A percentile compares a stretch with the other conserved stretches of the same genome.
These are phyloP conservation scores for Termitomyces sp. DNA, from an alignment of 768 basidiomycete genomes.

Conservation along the genomic window DNA sequence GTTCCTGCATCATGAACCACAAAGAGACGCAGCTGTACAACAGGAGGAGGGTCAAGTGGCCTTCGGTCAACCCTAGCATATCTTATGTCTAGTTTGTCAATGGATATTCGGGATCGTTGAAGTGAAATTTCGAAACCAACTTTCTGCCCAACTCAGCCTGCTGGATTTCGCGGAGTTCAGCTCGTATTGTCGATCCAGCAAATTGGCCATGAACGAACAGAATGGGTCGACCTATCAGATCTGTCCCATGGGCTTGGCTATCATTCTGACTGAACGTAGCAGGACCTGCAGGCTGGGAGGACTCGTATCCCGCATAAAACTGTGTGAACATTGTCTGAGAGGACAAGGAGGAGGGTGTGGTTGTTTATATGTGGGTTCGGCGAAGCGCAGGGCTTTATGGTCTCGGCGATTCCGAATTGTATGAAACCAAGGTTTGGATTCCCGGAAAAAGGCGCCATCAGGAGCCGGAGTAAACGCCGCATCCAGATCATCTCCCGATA, in stretches of 20 bases:
- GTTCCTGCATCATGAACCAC: slow-evolving; percentile 38
- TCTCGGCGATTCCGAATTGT: slow-evolving; percentile 7
- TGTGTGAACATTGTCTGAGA: slow-evolving; percentile 11
- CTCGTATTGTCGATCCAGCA: slow-evolving; percentile 49
- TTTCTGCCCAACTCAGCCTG: slow-evolving; percentile 67
- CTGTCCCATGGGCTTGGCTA: slow-evolving; percentile 17
- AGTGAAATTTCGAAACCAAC: slow-evolving; percentile 23
- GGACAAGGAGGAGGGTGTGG: not conserved
- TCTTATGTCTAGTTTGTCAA: slow-evolving; percentile 24
- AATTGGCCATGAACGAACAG: slow-evolving; percentile 57
- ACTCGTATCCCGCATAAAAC: slow-evolving; percentile 9
- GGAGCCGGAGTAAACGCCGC: not conserved
- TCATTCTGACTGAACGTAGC: slow-evolving; percentile 1
- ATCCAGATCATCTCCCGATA: slow-evolving; percentile 5
- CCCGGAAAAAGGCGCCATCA: slow-evolving; percentile 17
- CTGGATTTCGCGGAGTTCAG: slow-evolving; percentile 52
- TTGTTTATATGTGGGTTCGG: not conserved
- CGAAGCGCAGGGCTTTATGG: slow-evolving; percentile 9
- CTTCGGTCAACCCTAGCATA: slow-evolving; percentile 58
- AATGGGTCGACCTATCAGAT: slow-evolving; percentile 44
- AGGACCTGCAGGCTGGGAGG: slow-evolving; percentile 5
- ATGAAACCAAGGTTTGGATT: slow-evolving; percentile 7
- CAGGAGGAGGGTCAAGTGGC: slow-evolving; percentile 64
- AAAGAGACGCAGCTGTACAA: slow-evolving; percentile 47
- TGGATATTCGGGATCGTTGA: not conserved